Evolutionary conservation across 1,284 basidiomycete species (phyloP).

Genomic region (Ceratobasidium papillatum): DNA sequence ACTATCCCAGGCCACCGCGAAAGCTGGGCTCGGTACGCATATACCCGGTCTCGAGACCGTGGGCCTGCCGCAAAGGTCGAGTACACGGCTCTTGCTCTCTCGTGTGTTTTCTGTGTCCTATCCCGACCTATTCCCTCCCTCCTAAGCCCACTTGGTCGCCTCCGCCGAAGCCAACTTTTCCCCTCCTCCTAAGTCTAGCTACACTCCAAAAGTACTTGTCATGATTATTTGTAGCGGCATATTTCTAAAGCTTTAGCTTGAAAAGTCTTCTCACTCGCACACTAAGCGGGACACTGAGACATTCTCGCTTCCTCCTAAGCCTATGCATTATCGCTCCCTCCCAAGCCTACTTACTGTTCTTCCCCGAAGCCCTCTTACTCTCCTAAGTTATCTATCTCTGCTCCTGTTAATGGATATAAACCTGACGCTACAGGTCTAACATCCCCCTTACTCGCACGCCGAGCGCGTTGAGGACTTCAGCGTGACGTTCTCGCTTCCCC

Average conservation of each 20-base stretch:
- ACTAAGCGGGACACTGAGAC: background rate
- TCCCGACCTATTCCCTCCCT: background rate
- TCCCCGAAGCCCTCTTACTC: background rate
- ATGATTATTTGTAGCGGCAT: background rate
- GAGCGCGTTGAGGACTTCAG: background rate
- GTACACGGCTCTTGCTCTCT: too few relatives aligned
- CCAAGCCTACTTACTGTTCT: background rate
- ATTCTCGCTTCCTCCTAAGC: background rate
- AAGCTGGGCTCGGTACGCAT: too few relatives aligned
- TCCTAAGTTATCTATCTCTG: background rate
- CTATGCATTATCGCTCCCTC: conserved; percentile 2
- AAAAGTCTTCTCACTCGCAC: background rate
- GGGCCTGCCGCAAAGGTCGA: background rate
- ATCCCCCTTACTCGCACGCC: background rate
- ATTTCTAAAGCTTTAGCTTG: background rate
- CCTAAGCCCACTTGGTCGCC: background rate
- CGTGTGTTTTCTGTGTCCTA: background rate
- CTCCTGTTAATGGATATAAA: background rate
- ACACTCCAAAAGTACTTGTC: background rate
- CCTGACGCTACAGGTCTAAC: background rate
- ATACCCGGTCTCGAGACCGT: too few relatives aligned
- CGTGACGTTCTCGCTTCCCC: background rate
- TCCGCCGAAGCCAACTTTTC: background rate
- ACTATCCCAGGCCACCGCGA: too few relatives aligned
- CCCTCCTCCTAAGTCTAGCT: too few relatives aligned